phyloP scores from a whole-genome alignment of 176 grass and related monocot species.

The Olyra latifolia region DNA sequence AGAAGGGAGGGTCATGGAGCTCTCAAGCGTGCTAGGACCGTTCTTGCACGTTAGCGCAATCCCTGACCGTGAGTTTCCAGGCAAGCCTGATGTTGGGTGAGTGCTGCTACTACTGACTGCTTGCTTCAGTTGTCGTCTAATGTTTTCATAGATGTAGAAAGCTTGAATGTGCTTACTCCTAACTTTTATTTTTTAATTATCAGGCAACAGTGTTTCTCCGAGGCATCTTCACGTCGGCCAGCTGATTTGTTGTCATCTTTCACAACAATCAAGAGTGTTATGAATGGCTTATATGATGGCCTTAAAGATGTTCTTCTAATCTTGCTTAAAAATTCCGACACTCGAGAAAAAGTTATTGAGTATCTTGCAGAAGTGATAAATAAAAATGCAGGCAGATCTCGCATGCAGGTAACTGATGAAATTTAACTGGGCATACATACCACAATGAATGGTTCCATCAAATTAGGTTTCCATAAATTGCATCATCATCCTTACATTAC shows the following conservation, averaged over 20 bases:
- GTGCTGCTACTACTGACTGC: conserved; percentile 6
- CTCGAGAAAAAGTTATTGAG: conserved; percentile 87
- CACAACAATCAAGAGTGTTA: conserved; percentile 79
- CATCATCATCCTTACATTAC: conserved; percentile 19
- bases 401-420: conserved; percentile 76
- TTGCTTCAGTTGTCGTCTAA: neutral
- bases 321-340: conserved; percentile 85
- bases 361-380: conserved; percentile 83
- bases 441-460: neutral
- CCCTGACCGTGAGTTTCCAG: conserved; percentile 70
- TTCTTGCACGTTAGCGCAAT: conserved; percentile 92
- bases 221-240: conserved; percentile 62
- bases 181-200: conserved; percentile 9
- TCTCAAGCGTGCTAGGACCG: conserved; percentile 71
- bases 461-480: neutral
- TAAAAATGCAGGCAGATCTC: conserved; percentile 76
- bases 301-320: conserved; percentile 71
- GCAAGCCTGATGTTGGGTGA: conserved; percentile 68
- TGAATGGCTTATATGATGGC: conserved; percentile 93
- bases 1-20: conserved; percentile 83
- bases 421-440: neutral
- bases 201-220: conserved; percentile 94
- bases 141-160: conserved; percentile 16
- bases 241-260: conserved; percentile 86
- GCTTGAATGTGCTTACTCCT: neutral